phyloP scores from a whole-genome alignment of 768 basidiomycete species.

The Cantharellus cinnabarinus region DNA sequence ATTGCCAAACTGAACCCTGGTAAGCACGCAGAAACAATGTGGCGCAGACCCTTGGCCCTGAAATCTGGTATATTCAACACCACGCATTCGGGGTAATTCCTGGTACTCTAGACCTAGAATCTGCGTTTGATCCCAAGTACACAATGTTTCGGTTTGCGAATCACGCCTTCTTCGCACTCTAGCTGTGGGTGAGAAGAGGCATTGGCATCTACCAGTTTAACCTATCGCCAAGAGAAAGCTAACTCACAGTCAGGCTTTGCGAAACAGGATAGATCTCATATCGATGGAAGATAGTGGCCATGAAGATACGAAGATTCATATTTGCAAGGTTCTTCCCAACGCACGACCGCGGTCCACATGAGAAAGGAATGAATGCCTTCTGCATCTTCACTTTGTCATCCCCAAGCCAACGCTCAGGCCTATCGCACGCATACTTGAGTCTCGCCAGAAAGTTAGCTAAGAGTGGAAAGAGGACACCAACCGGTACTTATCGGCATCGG shows the following conservation, averaged over 20 bases:
- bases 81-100: no score
- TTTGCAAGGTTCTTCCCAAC: slow-evolving; percentile 68
- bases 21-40: no score
- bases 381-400: slow-evolving; percentile 23
- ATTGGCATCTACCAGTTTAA: no score
- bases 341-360: slow-evolving; percentile 64
- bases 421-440: slow-evolving; percentile 2
- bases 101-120: no score
- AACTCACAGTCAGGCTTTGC: slow-evolving; percentile 33
- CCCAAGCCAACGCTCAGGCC: slow-evolving; percentile 33
- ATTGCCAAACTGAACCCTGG: no score
- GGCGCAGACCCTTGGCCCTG: no score
- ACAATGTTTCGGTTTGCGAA: slow-evolving; percentile 62
- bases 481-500: slow-evolving; percentile 50
- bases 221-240: no score
- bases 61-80: no score
- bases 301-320: slow-evolving; percentile 60
- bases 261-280: slow-evolving; percentile 53
- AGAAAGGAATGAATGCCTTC: slow-evolving; percentile 71
- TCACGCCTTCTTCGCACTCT: slow-evolving; percentile 63
- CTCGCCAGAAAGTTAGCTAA: not conserved
- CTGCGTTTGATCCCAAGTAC: slow-evolving; percentile 52
- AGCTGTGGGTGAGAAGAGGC: slow-evolving; percentile 23
- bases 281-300: slow-evolving; percentile 57
- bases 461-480: slow-evolving; percentile 24